Evolutionary conservation across 2,329 filamentous ascomycete genomes (phyloP), one percentile per base, ranked within the genome.

Genomic region (Stachybotrys chlorohalonatus): DNA sequence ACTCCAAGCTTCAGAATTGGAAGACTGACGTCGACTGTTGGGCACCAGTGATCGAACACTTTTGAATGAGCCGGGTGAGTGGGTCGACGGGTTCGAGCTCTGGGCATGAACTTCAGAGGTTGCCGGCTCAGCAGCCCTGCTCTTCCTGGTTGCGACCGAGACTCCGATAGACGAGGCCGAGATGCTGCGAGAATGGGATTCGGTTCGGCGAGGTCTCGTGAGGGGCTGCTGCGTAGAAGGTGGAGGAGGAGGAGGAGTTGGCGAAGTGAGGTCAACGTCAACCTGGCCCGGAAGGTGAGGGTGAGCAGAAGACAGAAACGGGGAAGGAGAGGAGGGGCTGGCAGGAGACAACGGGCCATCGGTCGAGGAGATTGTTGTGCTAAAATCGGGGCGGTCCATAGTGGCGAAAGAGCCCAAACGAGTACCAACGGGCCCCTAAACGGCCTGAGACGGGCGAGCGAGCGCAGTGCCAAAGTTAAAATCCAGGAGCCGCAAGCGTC

Each of bases 61-160:
- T 56, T 67, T 75, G 54, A 77, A 62, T 11, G 76, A 69, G 58
- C 68, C 66, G 30, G 72, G 63, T 16, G 71, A 65, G 32, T 79
- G 76, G 79, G 87, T 85, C 59, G 81, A 86, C 57, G 86, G 75
- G 67, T 77, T 85, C 55, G 83, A 76, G 64, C 78, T 77, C 55
- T 83, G 82, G 58, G 80, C 76, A 66, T 81, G 76, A 58, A 75
- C 74, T 54, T 79, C 76, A 57, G 78, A 80, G 32, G 79, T 80
- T 59, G 81, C 80, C 39, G 84, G 76, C 63, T 87, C 83, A 55
- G 78, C 78, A 66, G 81, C 76, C 54, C 78, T 75, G 59, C 77
- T 75, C 68, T 86, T 87, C 57, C 78, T 79, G 60, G 69, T 69
- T 57, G 66, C 60, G 54, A 68, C 56, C 42, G 63, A 65, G 53